These are phyloP conservation scores for Microdochium paspali DNA, from an alignment of 2,329 filamentous ascomycete genomes.

Conservation along the genomic window DNA sequence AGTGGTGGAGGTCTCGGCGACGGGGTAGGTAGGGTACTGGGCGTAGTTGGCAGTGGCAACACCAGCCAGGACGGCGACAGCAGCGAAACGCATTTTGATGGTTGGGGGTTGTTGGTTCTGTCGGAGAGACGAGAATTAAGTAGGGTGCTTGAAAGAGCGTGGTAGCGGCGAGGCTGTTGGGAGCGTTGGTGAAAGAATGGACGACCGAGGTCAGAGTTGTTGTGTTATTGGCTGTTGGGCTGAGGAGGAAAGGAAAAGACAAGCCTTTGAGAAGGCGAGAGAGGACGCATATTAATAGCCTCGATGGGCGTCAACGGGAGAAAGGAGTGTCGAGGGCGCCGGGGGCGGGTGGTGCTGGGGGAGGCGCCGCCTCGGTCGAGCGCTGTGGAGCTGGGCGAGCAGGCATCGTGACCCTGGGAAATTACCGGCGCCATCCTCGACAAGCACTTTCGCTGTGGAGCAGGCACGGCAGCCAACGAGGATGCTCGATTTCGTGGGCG, in stretches of 20 bases:
- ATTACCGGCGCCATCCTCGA: background rate
- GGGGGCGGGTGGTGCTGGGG: conserved; percentile 7
- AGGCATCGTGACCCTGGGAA: background rate
- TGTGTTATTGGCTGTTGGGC: conserved; percentile 36
- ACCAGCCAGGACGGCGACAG: conserved; percentile 39
- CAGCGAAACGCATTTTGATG: conserved; percentile 55
- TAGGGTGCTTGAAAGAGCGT: conserved; percentile 16
- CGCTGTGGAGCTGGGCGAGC: background rate
- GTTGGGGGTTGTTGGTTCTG: conserved; percentile 16
- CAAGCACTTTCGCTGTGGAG: background rate
- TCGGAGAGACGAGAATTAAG: conserved; percentile 20
- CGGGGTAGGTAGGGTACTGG: conserved; percentile 47
- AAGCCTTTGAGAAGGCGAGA: conserved; percentile 12
- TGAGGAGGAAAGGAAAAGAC: conserved; percentile 25
- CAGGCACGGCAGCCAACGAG: background rate
- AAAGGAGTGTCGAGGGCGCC: conserved; percentile 1
- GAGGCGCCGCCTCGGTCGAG: conserved; percentile 6
- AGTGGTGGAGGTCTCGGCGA: conserved; percentile 48
- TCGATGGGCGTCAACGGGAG: background rate
- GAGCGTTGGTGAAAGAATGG: conserved; percentile 35
- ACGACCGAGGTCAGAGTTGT: conserved; percentile 44
- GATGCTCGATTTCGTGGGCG: no score
- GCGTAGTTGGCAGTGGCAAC: conserved; percentile 37
- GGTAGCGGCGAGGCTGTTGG: conserved; percentile 3
- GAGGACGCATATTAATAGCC: conserved; percentile 38